phyloP scores from a whole-genome alignment of 2,329 filamentous ascomycete species.

The Penicillium janthinellum region DNA sequence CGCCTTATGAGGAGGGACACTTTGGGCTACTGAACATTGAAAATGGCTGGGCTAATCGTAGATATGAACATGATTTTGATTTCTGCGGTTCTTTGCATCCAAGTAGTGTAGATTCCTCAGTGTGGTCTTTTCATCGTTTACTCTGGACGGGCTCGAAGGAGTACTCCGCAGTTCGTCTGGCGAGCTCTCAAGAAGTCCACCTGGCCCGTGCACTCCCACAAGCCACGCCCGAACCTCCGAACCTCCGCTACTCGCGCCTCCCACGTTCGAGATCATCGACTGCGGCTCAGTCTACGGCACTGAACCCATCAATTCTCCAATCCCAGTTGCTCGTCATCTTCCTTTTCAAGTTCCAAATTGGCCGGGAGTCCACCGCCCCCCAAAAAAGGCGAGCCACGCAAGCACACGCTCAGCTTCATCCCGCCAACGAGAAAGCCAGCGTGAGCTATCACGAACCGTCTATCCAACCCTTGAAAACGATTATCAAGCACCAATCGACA shows the following conservation, averaged over 20 bases:
- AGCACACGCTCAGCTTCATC: neutral
- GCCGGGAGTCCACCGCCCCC: neutral
- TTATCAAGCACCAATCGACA: slow-evolving; percentile 16
- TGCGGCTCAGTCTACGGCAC: neutral
- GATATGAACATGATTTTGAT: slow-evolving; percentile 28
- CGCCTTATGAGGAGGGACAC: slow-evolving; percentile 28
- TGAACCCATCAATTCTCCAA: neutral
- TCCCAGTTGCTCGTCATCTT: neutral
- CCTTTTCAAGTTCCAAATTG: neutral
- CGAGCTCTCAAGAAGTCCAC: neutral
- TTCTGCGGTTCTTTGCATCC: neutral
- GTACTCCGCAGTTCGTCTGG: too few relatives aligned
- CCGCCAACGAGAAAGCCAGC: slow-evolving; percentile 3
- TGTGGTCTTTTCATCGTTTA: too few relatives aligned
- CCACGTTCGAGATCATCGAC: neutral
- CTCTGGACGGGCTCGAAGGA: too few relatives aligned
- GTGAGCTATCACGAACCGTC: neutral
- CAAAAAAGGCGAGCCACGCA: neutral
- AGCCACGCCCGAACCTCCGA: slow-evolving; percentile 14
- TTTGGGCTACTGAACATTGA: slow-evolving; percentile 30
- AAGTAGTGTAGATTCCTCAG: neutral
- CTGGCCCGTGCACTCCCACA: slow-evolving; percentile 25
- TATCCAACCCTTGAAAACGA: neutral
- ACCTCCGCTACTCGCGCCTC: slow-evolving; percentile 16
- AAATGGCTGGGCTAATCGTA: slow-evolving; percentile 31